Evolutionary conservation across 495 filamentous ascomycete species (phyloP), one percentile per base, ranked within the genome.

Genomic region (Geopyxis carbonaria): DNA sequence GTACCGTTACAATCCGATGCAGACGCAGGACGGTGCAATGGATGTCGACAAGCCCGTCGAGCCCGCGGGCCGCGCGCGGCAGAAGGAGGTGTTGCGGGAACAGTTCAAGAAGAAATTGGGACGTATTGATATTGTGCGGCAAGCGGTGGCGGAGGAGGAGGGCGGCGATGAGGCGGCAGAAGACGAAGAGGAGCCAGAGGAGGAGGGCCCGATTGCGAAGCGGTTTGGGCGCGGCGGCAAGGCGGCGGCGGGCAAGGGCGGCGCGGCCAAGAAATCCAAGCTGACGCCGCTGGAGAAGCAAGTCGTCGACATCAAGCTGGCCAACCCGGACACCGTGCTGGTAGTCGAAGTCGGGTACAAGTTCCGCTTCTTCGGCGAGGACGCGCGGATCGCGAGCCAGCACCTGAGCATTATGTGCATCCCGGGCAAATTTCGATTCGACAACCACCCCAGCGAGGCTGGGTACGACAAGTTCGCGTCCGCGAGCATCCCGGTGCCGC

Each of bases 281-380:
- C 70, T 99, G 33, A 99, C 91, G 4, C 89, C 89, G 0, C 75
- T 99, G 76, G 89, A 93, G 56, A 73, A 78, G 33, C 89, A 95
- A 47, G 73, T 91, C 24, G 66, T 97, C 10, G 83, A 93, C 14
- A 92, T 97, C 49, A 97, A 97, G 62, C 68, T 73, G 39, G 81
- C 86, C 45, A 70, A 95, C 56, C 76, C 84, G 65, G 86, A 93
- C 50, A 87, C 86, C 0, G 42, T 95, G 6, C 59, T 99, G 27
- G 73, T 93, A 2, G 72, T 94, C 14, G 85, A 99, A 51, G 89
- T 99, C 4, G 89, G 89, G 20, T 99, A 99, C 57, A 99, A 99
- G 57, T 99, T 89, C 63, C 72, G 76, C 29, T 93, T 99, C 64
- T 93, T 92, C 51, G 89, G 91, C n/a, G 87, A 94, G 51, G 89